Evolutionary conservation across 2,329 filamentous ascomycete genomes (phyloP), one percentile per base, ranked within the genome.

Genomic region (Fusarium fracticaudum): DNA sequence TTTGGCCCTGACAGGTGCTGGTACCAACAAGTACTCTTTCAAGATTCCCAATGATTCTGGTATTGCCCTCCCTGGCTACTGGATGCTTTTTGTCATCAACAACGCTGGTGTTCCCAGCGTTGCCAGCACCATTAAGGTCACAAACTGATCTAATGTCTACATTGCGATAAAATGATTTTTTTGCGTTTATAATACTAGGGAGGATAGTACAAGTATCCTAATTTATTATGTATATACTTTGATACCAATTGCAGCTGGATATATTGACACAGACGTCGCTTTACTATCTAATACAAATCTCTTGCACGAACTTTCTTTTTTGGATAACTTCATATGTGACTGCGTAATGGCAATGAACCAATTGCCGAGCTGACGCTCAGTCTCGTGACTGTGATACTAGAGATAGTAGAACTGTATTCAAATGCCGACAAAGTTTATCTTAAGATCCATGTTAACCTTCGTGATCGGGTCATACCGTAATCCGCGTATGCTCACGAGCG

Each of bases 1-100:
- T 14, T 40, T 76, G 33, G 48, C 59, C 1, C 26, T 74, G 62
- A 59, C 58, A 0, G 61, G 59, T 1, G 58, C 59, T 20, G 71
- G 68, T n/a, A 70, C 68, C 7, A 76, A 74, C 22, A 66, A 60
- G 48, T 76, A 76, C 29, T 60, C 67, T 6, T 66, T 76, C 51
- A 61, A 61, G 24, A 55, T 76, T 10, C 74, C 74, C 6, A 26
- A 44, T 37, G 74, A 76, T 6, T 51, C 74, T 5, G 74, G 74
- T 8, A 61, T 76, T 29, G 74, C 73, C 18, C 40, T 76, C 3
- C 74, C 74, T 1, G 73, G 74, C 10, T 76, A 76, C 58, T 76
- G 73, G 74, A 76, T 76, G 74, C 45, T 76, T 5, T 76, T 76
- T 48, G 74, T 76, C 2, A 58, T 76, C 15, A 76, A 74, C 59